Evolutionary conservation across 768 basidiomycete genomes (phyloP), one percentile per base, ranked within the genome.

Genomic region (Hydnum rufescens): DNA sequence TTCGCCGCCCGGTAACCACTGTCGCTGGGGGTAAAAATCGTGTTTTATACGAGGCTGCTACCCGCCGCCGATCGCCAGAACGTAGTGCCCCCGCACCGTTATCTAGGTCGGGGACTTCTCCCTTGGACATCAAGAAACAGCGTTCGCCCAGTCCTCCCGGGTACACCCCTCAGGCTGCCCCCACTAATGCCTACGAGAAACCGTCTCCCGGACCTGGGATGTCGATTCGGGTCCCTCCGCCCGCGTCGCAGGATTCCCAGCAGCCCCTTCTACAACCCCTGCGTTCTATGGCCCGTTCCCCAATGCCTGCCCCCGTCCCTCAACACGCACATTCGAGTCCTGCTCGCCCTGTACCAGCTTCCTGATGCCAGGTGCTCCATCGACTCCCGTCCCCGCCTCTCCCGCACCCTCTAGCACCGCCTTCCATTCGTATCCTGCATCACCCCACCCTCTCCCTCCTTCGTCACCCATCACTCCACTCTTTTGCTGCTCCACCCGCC

Each of bases 41-140:
- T 30, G 55, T 53, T 31, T 36, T 55, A 25, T 55, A 51, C 26
- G 55, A 55, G 54, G 55, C 55, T 13, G 36, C 36, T 13, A 39
- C 36, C 13, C 13, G 22, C 13, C 13, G 13, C 22, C 36, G 22
- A 39, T 39, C 36, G 13, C 36, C 13, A 39, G 13, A 13, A 39
- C n/a, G n/a, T n/a, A n/a, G n/a, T n/a, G n/a, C n/a, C n/a, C n/a
- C n/a, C n/a, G n/a, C n/a, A n/a, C n/a, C n/a, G n/a, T n/a, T n/a
- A n/a, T n/a, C n/a, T n/a, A n/a, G n/a, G n/a, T n/a, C n/a, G n/a
- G n/a, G n/a, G n/a, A n/a, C n/a, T n/a, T n/a, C n/a, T n/a, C n/a
- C n/a, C n/a, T n/a, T n/a, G n/a, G n/a, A n/a, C n/a, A n/a, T n/a
- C n/a, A n/a, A n/a, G n/a, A n/a, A n/a, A n/a, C n/a, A n/a, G n/a